Evolutionary conservation across 2,329 filamentous ascomycete species (phyloP).

Genomic region (Pseudopyricularia javanii): DNA sequence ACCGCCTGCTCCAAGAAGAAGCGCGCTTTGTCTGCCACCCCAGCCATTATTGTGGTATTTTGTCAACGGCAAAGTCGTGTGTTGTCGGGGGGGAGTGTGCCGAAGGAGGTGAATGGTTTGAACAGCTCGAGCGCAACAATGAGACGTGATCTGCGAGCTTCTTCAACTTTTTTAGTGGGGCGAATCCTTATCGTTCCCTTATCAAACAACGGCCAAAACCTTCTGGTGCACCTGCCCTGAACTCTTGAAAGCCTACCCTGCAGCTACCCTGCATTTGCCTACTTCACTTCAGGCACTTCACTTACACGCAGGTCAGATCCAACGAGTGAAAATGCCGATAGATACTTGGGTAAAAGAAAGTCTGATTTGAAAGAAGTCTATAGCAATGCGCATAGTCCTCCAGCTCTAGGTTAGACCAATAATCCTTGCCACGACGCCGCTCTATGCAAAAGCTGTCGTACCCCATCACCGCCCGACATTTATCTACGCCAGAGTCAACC

Average conservation of each 20-base stretch:
- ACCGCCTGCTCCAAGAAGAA: conserved; percentile 90
- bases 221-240: too few relatives aligned
- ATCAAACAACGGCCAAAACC: background rate
- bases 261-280: too few relatives aligned
- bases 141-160: background rate
- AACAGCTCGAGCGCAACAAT: background rate
- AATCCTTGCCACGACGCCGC: too few relatives aligned
- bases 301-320: too few relatives aligned
- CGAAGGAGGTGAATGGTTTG: background rate
- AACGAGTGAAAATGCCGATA: too few relatives aligned
- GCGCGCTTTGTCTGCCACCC: conserved; percentile 82
- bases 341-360: too few relatives aligned
- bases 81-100: background rate
- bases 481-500: conserved; percentile 18
- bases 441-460: too few relatives aligned
- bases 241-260: too few relatives aligned
- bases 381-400: too few relatives aligned
- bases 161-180: conserved; percentile 7
- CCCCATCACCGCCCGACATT: background rate
- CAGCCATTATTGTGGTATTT: conserved; percentile 46
- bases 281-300: too few relatives aligned
- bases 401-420: too few relatives aligned
- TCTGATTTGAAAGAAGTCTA: too few relatives aligned
- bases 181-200: background rate
- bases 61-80: background rate